Evolutionary conservation across 2,329 filamentous ascomycete genomes (phyloP), one percentile per base, ranked within the genome.

Genomic region (Microcera coccophila): DNA sequence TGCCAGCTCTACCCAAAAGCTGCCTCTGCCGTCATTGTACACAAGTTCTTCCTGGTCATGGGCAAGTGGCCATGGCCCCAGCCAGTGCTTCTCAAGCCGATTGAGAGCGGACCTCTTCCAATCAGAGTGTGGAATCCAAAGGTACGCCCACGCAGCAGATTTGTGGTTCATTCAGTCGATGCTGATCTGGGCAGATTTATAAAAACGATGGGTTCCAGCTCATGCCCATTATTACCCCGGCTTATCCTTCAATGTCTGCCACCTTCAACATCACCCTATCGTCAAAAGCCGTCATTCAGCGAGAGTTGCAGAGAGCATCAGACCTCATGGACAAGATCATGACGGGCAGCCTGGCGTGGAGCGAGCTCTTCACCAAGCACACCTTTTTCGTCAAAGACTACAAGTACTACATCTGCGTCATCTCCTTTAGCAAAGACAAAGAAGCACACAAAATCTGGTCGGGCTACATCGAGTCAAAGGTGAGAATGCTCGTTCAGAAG

Each of bases 221-320:
- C 40, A 98, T 98, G 93, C 93, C 93, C 20, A 88, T 98, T 65
- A 97, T 98, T 60, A 98, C 93, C 2, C 93, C 93, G 2, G 90
- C 93, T 1, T 97, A 96, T 63, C 93, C 93, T 3, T 94, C 90
- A 38, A 97, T 96, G 90, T 97, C 93, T 64, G 85, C 93, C 2
- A 97, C 93, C 0, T 93, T 95, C 71, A 97, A 95, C 59, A 84
- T 98, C 47, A 90, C 87, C 3, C 74, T 80, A 52, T 97, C 91
- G 1, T 94, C 90, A 2, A 88, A 90, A 71, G 73, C 79, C 5
- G 81, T 96, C 38, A 90, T 98, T 59, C 79, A 89, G 52, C 78
- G 83, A 36, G 93, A 98, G 62, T 78, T 97, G 16, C 76, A 84
- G 50, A 81, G 87, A 28, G 93, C 84, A 4, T 79, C 84, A 39